phyloP scores from a whole-genome alignment of 78 protist species.

The Dictyostelium citrinum region DNA sequence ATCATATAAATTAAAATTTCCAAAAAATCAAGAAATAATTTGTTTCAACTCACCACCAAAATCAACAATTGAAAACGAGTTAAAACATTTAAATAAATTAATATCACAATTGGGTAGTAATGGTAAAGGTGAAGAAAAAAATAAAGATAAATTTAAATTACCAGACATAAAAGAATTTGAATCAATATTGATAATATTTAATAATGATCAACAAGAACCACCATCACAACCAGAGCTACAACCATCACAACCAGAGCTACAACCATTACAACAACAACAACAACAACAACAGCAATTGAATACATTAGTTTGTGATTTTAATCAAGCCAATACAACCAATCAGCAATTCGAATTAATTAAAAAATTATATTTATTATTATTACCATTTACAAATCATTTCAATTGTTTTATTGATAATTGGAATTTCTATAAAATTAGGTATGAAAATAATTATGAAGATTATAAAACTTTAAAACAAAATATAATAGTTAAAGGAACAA shows the following conservation, averaged over 20 bases:
- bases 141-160: neutral
- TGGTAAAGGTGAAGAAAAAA: no score
- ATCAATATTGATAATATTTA: neutral
- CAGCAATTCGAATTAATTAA: neutral
- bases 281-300: neutral
- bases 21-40: neutral
- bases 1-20: neutral
- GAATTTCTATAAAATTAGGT: neutral
- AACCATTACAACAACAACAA: no score
- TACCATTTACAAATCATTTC: neutral
- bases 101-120: no score
- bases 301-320: neutral
- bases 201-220: neutral
- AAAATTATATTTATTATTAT: neutral
- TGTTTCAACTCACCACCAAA: neutral
- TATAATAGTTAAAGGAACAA: neutral
- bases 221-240: neutral
- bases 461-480: neutral
- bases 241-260: no score
- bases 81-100: no score
- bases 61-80: neutral
- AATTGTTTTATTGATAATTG: neutral
- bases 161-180: neutral
- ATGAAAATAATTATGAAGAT: neutral
- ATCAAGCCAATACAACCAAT: neutral